Evolutionary conservation across 2,329 filamentous ascomycete species (phyloP).

Genomic region (Apiospora sp.): DNA sequence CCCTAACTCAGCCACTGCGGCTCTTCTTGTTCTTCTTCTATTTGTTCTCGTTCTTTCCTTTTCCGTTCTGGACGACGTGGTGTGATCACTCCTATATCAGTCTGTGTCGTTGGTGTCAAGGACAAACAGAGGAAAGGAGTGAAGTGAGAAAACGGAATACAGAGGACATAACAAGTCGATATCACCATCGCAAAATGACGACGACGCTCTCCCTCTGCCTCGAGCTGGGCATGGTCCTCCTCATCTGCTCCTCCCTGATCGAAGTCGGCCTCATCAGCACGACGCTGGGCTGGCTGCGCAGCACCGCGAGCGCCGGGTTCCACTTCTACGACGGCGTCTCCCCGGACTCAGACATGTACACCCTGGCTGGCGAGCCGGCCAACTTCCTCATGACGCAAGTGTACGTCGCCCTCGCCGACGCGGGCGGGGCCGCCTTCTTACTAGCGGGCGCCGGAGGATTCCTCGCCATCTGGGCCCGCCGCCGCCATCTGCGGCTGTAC

Average conservation of each 20-base stretch:
- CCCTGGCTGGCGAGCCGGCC: slow-evolving; percentile 41
- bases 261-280: slow-evolving; percentile 49
- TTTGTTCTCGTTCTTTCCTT: background rate
- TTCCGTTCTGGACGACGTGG: background rate
- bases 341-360: slow-evolving; percentile 28
- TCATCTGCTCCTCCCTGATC: slow-evolving; percentile 48
- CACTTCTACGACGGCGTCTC: slow-evolving; percentile 36
- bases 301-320: slow-evolving; percentile 39
- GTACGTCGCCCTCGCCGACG: slow-evolving; percentile 49
- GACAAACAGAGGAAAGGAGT: background rate
- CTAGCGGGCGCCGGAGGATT: slow-evolving; percentile 45
- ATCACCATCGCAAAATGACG: background rate
- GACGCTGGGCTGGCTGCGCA: slow-evolving; percentile 49
- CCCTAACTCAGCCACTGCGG: background rate
- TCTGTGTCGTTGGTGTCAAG: background rate
- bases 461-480: slow-evolving; percentile 41
- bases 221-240: slow-evolving; percentile 40
- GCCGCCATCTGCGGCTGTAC: slow-evolving; percentile 28
- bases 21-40: background rate
- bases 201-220: slow-evolving; percentile 30
- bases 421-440: slow-evolving; percentile 47
- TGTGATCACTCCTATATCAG: background rate
- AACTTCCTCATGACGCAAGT: slow-evolving; percentile 49
- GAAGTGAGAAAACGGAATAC: no score
- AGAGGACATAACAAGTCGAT: background rate